Conservation (phyloP, 2,329 filamentous ascomycete genomes). For the Penicillium sp. region DNA sequence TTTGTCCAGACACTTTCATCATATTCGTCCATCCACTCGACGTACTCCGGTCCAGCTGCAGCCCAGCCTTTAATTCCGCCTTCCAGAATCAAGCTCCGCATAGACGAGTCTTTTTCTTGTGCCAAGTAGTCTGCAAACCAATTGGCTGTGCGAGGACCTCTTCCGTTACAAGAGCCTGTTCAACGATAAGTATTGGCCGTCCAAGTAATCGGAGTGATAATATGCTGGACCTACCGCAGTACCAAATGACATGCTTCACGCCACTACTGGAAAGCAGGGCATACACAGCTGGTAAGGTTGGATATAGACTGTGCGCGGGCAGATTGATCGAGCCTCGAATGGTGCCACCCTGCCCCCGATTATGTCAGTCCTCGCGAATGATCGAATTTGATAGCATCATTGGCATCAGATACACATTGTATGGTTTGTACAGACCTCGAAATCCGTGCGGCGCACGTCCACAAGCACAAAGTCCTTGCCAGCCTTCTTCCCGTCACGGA, state of each 20-base stretch:
- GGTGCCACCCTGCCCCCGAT: constrained; percentile 55
- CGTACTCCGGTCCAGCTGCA: constrained; percentile 51
- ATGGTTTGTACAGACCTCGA: constrained; percentile 40
- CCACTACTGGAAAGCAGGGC: constrained; percentile 32
- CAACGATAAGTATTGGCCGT: not conserved
- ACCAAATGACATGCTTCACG: constrained; percentile 42
- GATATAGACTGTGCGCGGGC: constrained; percentile 45
- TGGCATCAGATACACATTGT: not conserved
- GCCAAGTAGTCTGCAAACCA: constrained; percentile 59
- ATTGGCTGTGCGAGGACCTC: constrained; percentile 56
- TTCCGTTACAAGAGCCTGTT: constrained; percentile 57
- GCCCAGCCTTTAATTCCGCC: constrained; percentile 61
- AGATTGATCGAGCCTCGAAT: constrained; percentile 58
- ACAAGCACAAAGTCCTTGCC: constrained; percentile 46
- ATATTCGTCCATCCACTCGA: constrained; percentile 52
- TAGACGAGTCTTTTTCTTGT: constrained; percentile 41
- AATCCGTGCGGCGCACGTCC: constrained; percentile 51
- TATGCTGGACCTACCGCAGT: constrained; percentile 40
- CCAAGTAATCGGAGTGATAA: not conserved
- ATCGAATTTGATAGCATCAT: not conserved
- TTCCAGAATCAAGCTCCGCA: constrained; percentile 53
- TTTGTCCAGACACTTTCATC: constrained; percentile 23
- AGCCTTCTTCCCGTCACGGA: constrained; percentile 32
- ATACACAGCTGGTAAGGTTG: constrained; percentile 40
- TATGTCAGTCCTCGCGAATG: constrained; percentile 2